Evolutionary conservation across 306 rosid genomes (phyloP), one percentile per base, ranked within the genome.

Genomic region (Vigna hirtella): DNA sequence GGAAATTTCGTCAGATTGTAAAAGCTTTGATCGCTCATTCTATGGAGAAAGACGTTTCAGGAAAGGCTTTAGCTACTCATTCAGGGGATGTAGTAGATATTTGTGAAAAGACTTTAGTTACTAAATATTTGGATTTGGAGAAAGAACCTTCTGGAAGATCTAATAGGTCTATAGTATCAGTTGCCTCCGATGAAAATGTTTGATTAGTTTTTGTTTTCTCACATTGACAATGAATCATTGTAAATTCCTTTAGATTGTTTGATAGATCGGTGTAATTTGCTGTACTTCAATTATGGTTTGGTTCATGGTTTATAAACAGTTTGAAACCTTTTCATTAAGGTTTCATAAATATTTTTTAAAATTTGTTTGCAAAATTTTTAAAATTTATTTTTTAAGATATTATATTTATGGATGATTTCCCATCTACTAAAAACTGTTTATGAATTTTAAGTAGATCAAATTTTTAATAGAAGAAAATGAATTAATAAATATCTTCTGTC

Each of bases 1-100:
- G 98, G 80, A 87, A 77, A 74, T 93, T 78, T 80, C 89, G 87
- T 0, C 91, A 86, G 6, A 82, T 93, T 11, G 93, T 89, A 81
- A 93, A 93, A 87, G 86, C 71, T 40, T 55, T 93, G 17, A 48
- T 85, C 2, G 6, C 88, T 16, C 59, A 89, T 77, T 82, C 77
- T 32, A 3, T 71, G 77, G 86, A 68, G 70, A 72, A 77, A 66
- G 79, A 77, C 57, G 76, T 9, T 36, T 56, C 83, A 36, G 66
- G 15, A 66, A 88, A 87, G 88, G 84, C 76, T 76, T 76, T 91
- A 16, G 67, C 79, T 20, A 10, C 81, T 8, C 79, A 81, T 57
- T 78, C 10, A 50, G 2, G 34, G 58, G 74, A 49, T 71, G 63
- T 15, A 71, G 32, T 9, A 77, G 83, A 83, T 77, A 78, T 77